Conservation (phyloP, 371 early-diverging fungal genomes). For the Saksenaea oblongispora region DNA sequence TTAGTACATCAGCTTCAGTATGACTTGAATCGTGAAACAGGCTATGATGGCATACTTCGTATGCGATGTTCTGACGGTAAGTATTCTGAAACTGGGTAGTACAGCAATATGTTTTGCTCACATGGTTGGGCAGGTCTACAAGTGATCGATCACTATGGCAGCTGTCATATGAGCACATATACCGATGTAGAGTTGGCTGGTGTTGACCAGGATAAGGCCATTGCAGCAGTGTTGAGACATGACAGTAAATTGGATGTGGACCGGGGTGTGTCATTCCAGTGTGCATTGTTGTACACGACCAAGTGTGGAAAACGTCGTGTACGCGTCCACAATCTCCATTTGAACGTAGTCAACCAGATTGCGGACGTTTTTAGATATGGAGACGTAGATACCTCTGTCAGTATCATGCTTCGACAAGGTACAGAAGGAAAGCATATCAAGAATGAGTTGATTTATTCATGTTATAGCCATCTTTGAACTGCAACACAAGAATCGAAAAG, state of each 20-base stretch:
- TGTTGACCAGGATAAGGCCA: slow-evolving; percentile 85
- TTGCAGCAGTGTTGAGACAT: slow-evolving; percentile 86
- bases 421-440: not conserved
- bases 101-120: slow-evolving; percentile 88
- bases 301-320: slow-evolving; percentile 87
- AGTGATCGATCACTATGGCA: slow-evolving; percentile 91
- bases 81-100: slow-evolving; percentile 74
- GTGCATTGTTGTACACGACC: slow-evolving; percentile 92
- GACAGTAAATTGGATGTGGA: slow-evolving; percentile 92
- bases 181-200: slow-evolving; percentile 94
- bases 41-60: slow-evolving; percentile 88
- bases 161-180: slow-evolving; percentile 90
- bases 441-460: not conserved
- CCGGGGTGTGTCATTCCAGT: slow-evolving; percentile 83
- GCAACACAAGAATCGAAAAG: slow-evolving; percentile 67
- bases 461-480: slow-evolving; percentile 72
- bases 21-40: slow-evolving; percentile 77
- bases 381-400: slow-evolving; percentile 89
- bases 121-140: slow-evolving; percentile 79
- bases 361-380: slow-evolving; percentile 91
- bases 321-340: slow-evolving; percentile 85
- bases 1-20: slow-evolving; percentile 76
- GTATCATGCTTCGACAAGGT: slow-evolving; percentile 80
- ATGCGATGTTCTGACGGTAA: slow-evolving; percentile 88
- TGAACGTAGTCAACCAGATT: slow-evolving; percentile 77